These are phyloP conservation scores for Metarhizium album DNA, from an alignment of 2,329 filamentous ascomycete species.

Conservation along the genomic window DNA sequence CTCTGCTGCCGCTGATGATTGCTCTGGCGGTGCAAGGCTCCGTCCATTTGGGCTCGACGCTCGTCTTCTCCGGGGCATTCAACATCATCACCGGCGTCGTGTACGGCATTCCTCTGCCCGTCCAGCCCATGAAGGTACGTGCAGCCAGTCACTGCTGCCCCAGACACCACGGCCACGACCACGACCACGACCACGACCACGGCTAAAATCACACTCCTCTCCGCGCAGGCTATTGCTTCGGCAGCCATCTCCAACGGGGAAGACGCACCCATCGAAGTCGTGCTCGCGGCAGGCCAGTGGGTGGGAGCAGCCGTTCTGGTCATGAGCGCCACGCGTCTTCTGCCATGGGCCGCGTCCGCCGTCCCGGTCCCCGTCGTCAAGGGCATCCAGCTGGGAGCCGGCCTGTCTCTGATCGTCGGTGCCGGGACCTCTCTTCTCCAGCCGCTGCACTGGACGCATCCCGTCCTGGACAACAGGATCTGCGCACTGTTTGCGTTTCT, in stretches of 20 bases:
- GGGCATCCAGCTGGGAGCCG: conserved; percentile 88
- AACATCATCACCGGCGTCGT: conserved; percentile 73
- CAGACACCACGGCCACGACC: too few species aligned
- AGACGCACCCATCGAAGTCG: conserved; percentile 36
- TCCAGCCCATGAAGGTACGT: conserved; percentile 75
- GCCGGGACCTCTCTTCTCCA: conserved; percentile 59
- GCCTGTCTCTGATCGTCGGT: conserved; percentile 69
- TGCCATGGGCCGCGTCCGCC: conserved; percentile 59
- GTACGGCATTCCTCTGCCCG: conserved; percentile 83
- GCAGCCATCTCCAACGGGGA: conserved; percentile 69
- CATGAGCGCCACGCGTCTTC: conserved; percentile 68
- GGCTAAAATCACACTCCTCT: not conserved
- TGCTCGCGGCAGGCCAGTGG: conserved; percentile 68
- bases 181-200: too few species aligned
- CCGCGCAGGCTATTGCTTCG: conserved; percentile 66
- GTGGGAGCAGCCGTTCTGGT: conserved; percentile 64
- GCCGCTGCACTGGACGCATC: conserved; percentile 56
- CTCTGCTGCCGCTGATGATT: conserved; percentile 79
- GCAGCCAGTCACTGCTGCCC: not conserved
- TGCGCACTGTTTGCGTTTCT: conserved; percentile 69
- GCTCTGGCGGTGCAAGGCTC: conserved; percentile 69
- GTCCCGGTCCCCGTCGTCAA: conserved; percentile 85
- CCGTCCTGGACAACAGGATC: conserved; percentile 65
- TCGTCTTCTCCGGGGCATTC: conserved; percentile 79
- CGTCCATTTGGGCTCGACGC: conserved; percentile 70